Evolutionary conservation across 352 stramenopile species (phyloP).

Genomic region (Phytophthora niederhauseri): DNA sequence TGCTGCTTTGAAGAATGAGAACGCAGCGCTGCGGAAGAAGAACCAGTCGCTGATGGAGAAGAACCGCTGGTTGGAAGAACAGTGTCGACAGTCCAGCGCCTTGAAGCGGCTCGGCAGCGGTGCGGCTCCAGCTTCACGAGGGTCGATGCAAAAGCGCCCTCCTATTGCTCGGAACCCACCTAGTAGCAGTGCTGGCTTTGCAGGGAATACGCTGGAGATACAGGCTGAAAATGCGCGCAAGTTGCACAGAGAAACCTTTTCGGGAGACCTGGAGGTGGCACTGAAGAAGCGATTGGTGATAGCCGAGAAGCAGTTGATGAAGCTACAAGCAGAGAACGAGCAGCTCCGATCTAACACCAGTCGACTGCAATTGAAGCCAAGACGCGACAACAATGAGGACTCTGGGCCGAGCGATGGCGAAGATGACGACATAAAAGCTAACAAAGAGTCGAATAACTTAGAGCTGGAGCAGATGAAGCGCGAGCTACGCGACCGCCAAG

Average conservation of each 20-base stretch:
- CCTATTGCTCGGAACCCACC: neutral
- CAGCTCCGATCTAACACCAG: constrained; percentile 38
- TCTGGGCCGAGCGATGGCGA: constrained; percentile 39
- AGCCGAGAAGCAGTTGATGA: constrained; percentile 73
- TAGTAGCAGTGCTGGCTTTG: constrained; percentile 24
- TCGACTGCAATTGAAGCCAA: constrained; percentile 13
- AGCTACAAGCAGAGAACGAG: constrained; percentile 76
- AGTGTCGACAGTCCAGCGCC: constrained; percentile 14
- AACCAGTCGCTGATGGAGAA: constrained; percentile 72
- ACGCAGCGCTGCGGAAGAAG: constrained; percentile 72
- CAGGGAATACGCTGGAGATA: constrained; percentile 38
- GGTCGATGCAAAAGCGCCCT: constrained; percentile 17
- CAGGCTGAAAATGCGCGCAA: constrained; percentile 57
- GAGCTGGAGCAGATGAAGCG: constrained; percentile 69
- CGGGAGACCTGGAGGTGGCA: constrained; percentile 65
- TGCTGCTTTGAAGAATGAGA: constrained; percentile 79
- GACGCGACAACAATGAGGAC: constrained; percentile 46
- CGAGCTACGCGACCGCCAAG: constrained; percentile 82
- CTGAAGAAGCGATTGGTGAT: constrained; percentile 75
- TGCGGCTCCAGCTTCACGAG: neutral
- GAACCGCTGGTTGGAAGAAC: constrained; percentile 67
- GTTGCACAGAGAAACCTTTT: constrained; percentile 55
- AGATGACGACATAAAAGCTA: constrained; percentile 16
- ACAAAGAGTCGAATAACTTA: constrained; percentile 21
- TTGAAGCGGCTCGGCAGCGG: constrained; percentile 35